A percentile compares a stretch with the other conserved stretches of the same genome.
These are phyloP conservation scores for Fusarium virguliforme DNA, from an alignment of 2,329 filamentous ascomycete species.

Conservation along the genomic window DNA sequence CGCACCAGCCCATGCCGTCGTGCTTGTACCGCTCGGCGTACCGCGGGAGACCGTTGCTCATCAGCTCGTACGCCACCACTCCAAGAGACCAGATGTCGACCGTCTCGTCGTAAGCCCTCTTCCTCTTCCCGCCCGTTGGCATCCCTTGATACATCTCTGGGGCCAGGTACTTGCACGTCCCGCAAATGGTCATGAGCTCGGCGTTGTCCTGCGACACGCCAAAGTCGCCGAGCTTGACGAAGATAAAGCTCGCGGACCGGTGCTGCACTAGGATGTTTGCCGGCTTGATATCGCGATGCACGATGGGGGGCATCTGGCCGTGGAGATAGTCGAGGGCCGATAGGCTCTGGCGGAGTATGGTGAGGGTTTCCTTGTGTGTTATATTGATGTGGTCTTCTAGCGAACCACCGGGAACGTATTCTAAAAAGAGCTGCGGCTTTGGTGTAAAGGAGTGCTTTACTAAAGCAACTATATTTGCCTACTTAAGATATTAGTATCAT, in stretches of 20 bases:
- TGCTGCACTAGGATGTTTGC: constrained; percentile 88
- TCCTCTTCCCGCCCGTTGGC: neutral
- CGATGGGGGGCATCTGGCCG: constrained; percentile 66
- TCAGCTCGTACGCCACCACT: constrained; percentile 70
- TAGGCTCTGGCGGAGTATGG: constrained; percentile 33
- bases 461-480: neutral
- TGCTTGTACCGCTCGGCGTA: neutral
- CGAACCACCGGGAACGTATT: constrained; percentile 30
- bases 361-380: constrained; percentile 28
- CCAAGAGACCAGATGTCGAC: constrained; percentile 95
- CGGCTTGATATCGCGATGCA: constrained; percentile 94
- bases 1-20: constrained; percentile 13
- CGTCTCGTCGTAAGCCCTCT: constrained; percentile 81
- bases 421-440: constrained; percentile 24
- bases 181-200: constrained; percentile 90
- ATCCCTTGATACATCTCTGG: constrained; percentile 76
- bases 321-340: constrained; percentile 43
- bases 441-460: neutral
- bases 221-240: constrained; percentile 91
- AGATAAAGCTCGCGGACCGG: constrained; percentile 77
- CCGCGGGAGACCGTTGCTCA: constrained; percentile 25
- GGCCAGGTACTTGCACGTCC: constrained; percentile 90
- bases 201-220: constrained; percentile 94
- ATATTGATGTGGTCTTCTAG: constrained; percentile 16
- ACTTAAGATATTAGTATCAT: neutral